Conservation (phyloP, 1,284 basidiomycete genomes). For the Paramarasmius palmivorus region DNA sequence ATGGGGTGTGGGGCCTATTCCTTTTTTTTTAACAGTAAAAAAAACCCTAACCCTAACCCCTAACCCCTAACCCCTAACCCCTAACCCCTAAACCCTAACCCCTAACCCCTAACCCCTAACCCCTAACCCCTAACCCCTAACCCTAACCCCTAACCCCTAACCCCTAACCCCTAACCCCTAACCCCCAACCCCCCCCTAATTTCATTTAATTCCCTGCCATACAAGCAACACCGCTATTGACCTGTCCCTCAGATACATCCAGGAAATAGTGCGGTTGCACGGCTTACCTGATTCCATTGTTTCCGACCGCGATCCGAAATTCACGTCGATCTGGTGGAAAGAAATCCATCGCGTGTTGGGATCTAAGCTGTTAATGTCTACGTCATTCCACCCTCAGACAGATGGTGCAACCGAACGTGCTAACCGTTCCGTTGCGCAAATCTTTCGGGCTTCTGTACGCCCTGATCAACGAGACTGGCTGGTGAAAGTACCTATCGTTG, state of each 20-base stretch:
- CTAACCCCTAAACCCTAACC: no score
- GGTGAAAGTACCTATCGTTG: slow-evolving; percentile 26
- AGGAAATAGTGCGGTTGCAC: slow-evolving; percentile 25
- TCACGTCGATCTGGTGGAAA: slow-evolving; percentile 27
- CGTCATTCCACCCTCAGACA: neutral
- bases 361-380: slow-evolving; percentile 10
- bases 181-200: no score
- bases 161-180: no score
- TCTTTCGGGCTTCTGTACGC: slow-evolving; percentile 25
- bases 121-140: no score
- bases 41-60: no score
- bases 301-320: slow-evolving; percentile 26
- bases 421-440: slow-evolving; percentile 25
- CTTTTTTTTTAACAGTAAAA: no score
- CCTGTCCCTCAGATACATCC: slow-evolving; percentile 20
- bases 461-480: slow-evolving; percentile 36
- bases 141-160: no score
- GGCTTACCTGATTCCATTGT: slow-evolving; percentile 25
- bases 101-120: no score
- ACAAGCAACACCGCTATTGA: slow-evolving; percentile 17
- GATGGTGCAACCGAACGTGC: slow-evolving; percentile 22
- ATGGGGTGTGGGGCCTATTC: no score
- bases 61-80: no score
- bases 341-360: slow-evolving; percentile 27
- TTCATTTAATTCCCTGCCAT: slow-evolving; percentile 21